Evolutionary conservation across 805 yeast species (phyloP), one percentile per base, ranked within the genome.

Genomic region (Kluyveromyces lactis): DNA sequence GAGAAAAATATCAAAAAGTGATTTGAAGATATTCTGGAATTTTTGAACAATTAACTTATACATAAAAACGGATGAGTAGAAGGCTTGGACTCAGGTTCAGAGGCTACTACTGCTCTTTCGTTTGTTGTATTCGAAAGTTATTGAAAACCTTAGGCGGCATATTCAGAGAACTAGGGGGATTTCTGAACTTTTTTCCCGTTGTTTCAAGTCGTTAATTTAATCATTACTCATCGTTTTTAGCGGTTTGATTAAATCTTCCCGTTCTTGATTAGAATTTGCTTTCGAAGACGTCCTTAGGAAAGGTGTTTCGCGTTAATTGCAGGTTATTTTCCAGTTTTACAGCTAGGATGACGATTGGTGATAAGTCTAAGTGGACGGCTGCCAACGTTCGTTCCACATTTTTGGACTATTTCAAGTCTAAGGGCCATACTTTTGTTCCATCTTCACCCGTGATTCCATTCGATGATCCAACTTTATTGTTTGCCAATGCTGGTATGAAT

Each of bases 401-500:
- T 62, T 69, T 92, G 56, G 82, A 87, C 49, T 90, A 68, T 59
- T 92, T 92, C 66, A 72, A 74, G 49, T 66, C 72, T 33, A 63
- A 69, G 36, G 71, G 70, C 7, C 99, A 92, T 62, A 81, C 78
- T 2, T 87, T 75, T 61, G 89, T 92, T 34, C 86, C 95, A 17
- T 83, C 95, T 0, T 87, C 97, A 2, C 85, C 96, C 0, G 97
- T 90, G 21, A 81, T 92, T 44, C 99, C 99, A 39, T 95, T 82
- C 62, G 97, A 92, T 67, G 99, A 92, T 61, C 98, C 99, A 38
- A 90, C 97, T 18, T 73, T 92, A 46, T 70, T 92, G 46, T 92
- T 92, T 60, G 95, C 98, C 58, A 92, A 92, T 61, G 99, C 99
- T 43, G 98, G 97, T 66, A 92, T 92, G 99, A 92, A 92, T 68